These are phyloP conservation scores for Globisporangium uncinulatum DNA, from an alignment of 352 stramenopile genomes.

Conservation along the genomic window DNA sequence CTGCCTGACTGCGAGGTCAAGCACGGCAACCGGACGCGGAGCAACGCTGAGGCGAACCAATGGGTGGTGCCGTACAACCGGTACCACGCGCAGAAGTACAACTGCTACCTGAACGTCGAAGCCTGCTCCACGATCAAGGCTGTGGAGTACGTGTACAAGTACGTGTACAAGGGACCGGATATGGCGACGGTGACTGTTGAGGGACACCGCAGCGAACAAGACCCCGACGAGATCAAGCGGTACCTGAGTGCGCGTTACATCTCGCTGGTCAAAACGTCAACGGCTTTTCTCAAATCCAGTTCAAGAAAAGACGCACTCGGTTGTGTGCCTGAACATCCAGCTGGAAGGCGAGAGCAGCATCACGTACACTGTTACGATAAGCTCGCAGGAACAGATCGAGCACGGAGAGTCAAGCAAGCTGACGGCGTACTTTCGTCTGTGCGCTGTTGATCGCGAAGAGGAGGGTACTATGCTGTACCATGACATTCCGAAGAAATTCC, in stretches of 20 bases:
- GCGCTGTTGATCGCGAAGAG: constrained; percentile 2
- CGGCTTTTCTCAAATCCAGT: constrained; percentile 17
- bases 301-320: constrained; percentile 17
- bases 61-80: background rate
- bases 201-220: background rate
- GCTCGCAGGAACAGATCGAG: too few relatives aligned
- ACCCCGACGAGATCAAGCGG: constrained; percentile 18
- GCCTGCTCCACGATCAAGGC: background rate
- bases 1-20: background rate
- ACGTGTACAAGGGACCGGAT: constrained; percentile 1
- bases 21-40: background rate
- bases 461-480: constrained; percentile 14
- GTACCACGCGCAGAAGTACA: background rate
- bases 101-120: background rate
- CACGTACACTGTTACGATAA: background rate
- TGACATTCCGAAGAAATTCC: constrained; percentile 14
- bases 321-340: constrained; percentile 10
- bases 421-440: constrained; percentile 16
- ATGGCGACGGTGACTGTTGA: background rate
- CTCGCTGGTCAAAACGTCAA: constrained; percentile 21
- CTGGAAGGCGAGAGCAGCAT: constrained; percentile 5
- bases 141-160: constrained; percentile 2
- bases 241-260: constrained; percentile 28
- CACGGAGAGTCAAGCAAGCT: background rate
- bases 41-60: background rate